Evolutionary conservation across 2,329 filamentous ascomycete species (phyloP), one percentile per base, ranked within the genome.

Genomic region (Aspergillus uvarum): DNA sequence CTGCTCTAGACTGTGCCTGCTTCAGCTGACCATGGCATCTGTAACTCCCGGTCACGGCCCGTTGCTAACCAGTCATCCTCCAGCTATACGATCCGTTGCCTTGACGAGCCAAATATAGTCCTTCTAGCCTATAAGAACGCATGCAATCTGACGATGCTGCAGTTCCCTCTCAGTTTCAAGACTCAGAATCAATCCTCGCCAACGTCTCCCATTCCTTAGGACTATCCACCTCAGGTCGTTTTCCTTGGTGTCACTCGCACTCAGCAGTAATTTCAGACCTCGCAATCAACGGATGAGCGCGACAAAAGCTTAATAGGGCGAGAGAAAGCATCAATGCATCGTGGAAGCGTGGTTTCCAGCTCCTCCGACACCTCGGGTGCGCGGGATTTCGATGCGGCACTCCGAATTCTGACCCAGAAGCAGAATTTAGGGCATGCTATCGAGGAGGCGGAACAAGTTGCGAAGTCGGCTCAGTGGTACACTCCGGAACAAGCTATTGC

Each of bases 61-160:
- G 56, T 61, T 59, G 59, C 59, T 65, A 59, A 65, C 50, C 54
- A 51, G 47, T 49, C 32, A 42, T 60, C 61, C 54, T 56, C 35
- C 59, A 63, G 63, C 63, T 65, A 67, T 65, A 65, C 60, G 63
- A 64, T 57, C 62, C 50, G 31, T 60, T 55, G 56, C 61, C 53
- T 59, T 63, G 60, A 60, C 61, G 47, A 54, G 61, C 61, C 54
- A 59, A 64, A 62, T 51, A 58, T 42, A 47, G 57, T 61, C 66
- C 65, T 59, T 59, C 26, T 51, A 63, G 67, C 68, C 67, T 67
- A 51, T 58, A 53, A 56, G 66, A 67, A 66, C 73, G 75, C 68
- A 77, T 79, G 76, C 74, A 74, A 76, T 70, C 76, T 70, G 76
- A 77, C 66, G 75, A 79, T 77, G 76, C 65, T 72, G 67, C 69